Evolutionary conservation across 352 stramenopile species (phyloP).

Genomic region (Phytophthora syringae): DNA sequence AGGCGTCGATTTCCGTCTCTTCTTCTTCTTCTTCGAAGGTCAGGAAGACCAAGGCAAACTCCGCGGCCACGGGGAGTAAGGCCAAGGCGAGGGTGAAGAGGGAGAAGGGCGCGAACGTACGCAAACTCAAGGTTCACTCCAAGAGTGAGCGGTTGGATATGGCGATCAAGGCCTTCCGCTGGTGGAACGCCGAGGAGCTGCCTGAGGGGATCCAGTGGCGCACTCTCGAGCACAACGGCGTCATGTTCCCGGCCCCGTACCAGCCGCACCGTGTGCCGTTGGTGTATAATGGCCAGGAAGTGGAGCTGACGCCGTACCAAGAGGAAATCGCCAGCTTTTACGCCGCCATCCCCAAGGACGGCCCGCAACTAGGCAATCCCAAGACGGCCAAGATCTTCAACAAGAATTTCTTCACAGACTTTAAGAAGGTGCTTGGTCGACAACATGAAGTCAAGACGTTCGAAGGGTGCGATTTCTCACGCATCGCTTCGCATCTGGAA

Average conservation of each 20-base stretch:
- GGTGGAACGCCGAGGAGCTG: conserved; percentile 98
- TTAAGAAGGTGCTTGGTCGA: conserved; percentile 92
- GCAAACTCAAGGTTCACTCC: conserved; percentile 94
- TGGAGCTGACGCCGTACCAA: conserved; percentile 95
- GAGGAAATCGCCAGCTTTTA: conserved; percentile 97
- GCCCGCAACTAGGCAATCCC: conserved; percentile 96
- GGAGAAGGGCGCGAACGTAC: conserved; percentile 54
- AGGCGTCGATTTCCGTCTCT: conserved; percentile 37
- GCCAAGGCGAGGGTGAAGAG: conserved; percentile 57
- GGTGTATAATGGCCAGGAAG: conserved; percentile 92
- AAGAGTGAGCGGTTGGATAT: conserved; percentile 95
- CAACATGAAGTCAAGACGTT: conserved; percentile 96
- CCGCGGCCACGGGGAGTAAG: conserved; percentile 36
- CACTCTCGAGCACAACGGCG: conserved; percentile 99
- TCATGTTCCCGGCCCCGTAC: conserved; percentile 97
- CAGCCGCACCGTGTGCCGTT: conserved; percentile 96
- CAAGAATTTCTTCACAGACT: conserved; percentile 99
- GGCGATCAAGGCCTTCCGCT: conserved; percentile 99
- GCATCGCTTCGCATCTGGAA: conserved; percentile 94
- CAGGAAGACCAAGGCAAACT: conserved; percentile 46
- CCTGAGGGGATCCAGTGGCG: conserved; percentile 96
- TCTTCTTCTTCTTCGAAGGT: conserved; percentile 38
- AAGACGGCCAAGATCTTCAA: conserved; percentile 99
- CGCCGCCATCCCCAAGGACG: conserved; percentile 96
- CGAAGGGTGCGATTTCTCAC: conserved; percentile 97